A percentile compares a stretch with the other conserved stretches of the same genome.
phyloP scores from a whole-genome alignment of 257 asterid genomes.

The Jaltomata sinuosa region DNA sequence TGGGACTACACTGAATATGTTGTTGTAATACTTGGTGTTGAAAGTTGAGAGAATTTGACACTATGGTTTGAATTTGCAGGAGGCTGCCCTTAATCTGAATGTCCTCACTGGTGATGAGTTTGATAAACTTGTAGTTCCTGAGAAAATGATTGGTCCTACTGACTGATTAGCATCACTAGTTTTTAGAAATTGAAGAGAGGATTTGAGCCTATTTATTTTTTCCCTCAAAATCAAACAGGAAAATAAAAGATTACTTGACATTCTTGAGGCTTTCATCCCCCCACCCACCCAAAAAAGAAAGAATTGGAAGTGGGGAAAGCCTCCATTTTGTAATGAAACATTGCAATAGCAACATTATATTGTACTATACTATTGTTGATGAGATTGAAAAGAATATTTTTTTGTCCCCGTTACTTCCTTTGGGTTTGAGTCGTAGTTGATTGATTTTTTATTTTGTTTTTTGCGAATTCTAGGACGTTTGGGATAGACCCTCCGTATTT shows the following conservation, averaged over 20 bases:
- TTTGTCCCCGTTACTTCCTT: too few relatives aligned
- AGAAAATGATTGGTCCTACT: slow-evolving; percentile 82
- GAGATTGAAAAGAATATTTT: background rate
- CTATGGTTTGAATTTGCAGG: slow-evolving; percentile 36
- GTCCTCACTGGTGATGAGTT: slow-evolving; percentile 73
- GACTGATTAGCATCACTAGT: slow-evolving; percentile 23
- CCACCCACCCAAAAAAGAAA: background rate
- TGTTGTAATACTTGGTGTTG: background rate
- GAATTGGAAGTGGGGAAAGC: background rate
- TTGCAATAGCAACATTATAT: background rate
- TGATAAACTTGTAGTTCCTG: slow-evolving; percentile 77
- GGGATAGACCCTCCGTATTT: too few relatives aligned
- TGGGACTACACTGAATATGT: too few relatives aligned
- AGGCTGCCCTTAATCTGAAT: slow-evolving; percentile 73
- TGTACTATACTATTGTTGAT: background rate
- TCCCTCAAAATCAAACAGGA: background rate
- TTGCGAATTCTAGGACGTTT: too few relatives aligned
- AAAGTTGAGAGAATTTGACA: background rate
- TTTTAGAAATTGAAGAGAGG: background rate
- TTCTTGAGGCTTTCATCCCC: background rate
- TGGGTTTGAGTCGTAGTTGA: background rate
- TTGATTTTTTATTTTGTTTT: too few relatives aligned
- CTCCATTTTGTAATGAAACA: background rate
- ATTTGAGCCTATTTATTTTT: background rate
- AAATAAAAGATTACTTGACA: background rate